A percentile compares a stretch with the other conserved stretches of the same genome.
These are phyloP conservation scores for Decorospora gaudefroyi DNA, from an alignment of 2,329 filamentous ascomycete genomes.

Conservation along the genomic window DNA sequence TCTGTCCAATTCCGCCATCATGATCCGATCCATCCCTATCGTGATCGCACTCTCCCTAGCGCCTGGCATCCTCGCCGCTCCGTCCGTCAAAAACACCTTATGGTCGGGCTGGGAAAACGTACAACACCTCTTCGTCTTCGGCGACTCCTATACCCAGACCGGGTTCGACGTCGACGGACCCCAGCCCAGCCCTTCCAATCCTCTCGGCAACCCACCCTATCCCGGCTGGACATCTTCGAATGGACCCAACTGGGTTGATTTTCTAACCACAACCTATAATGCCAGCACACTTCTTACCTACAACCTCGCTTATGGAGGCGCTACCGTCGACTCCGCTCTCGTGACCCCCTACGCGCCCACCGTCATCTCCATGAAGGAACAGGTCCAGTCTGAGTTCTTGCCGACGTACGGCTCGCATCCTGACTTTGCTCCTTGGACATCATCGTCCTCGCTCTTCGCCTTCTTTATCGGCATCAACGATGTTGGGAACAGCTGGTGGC, in stretches of 20 bases:
- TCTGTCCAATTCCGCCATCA: constrained; percentile 9
- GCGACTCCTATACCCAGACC: constrained; percentile 64
- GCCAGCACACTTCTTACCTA: constrained; percentile 55
- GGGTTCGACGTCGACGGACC: constrained; percentile 60
- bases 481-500: constrained; percentile 56
- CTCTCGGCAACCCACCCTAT: constrained; percentile 65
- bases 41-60: constrained; percentile 30
- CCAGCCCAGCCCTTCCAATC: constrained; percentile 59
- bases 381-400: constrained; percentile 54
- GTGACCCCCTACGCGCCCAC: constrained; percentile 56
- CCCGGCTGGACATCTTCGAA: constrained; percentile 50
- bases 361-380: constrained; percentile 57
- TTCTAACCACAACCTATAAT: constrained; percentile 44
- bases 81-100: constrained; percentile 17
- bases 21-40: constrained; percentile 33
- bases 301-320: constrained; percentile 57
- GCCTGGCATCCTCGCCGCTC: constrained; percentile 27
- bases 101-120: constrained; percentile 44
- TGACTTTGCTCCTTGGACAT: constrained; percentile 50
- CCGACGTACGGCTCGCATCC: constrained; percentile 47
- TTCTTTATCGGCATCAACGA: constrained; percentile 64
- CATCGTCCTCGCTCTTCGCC: constrained; percentile 53
- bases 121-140: constrained; percentile 48
- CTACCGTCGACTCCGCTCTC: constrained; percentile 48
- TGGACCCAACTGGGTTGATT: constrained; percentile 63